These are phyloP conservation scores for Patellifolia procumbens DNA, from an alignment of 179 eudicot genomes.

Conservation along the genomic window DNA sequence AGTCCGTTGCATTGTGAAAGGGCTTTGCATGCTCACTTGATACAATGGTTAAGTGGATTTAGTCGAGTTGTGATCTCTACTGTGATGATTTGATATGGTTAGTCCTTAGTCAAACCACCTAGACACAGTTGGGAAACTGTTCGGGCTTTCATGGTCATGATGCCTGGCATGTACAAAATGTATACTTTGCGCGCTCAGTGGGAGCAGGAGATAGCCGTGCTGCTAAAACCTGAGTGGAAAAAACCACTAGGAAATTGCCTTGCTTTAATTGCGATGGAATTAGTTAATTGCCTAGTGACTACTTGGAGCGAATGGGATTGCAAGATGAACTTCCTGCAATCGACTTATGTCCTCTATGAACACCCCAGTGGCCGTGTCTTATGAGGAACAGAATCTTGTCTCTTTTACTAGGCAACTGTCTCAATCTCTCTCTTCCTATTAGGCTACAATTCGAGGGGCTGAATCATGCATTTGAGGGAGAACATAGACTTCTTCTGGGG, in stretches of 20 bases:
- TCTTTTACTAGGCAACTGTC: background rate
- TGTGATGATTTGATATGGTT: background rate
- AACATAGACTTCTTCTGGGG: background rate
- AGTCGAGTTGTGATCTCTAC: background rate
- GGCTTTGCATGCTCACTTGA: conserved; percentile 1
- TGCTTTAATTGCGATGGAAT: background rate
- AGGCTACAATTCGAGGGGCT: background rate
- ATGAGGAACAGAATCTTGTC: background rate
- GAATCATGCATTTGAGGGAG: background rate
- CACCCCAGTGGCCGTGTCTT: background rate
- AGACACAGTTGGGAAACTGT: background rate
- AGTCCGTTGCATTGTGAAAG: background rate
- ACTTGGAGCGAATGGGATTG: background rate
- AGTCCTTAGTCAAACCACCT: background rate
- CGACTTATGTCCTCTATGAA: background rate
- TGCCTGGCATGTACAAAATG: background rate
- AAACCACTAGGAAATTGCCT: background rate
- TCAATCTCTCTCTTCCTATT: background rate
- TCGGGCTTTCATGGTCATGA: background rate
- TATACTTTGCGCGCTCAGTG: background rate
- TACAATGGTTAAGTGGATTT: background rate
- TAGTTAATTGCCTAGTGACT: background rate
- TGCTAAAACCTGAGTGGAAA: background rate
- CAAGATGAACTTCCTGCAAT: background rate
- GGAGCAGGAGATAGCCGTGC: background rate